Evolutionary conservation across 2,329 filamentous ascomycete species (phyloP).

Genomic region (Xenoacremonium recifei): DNA sequence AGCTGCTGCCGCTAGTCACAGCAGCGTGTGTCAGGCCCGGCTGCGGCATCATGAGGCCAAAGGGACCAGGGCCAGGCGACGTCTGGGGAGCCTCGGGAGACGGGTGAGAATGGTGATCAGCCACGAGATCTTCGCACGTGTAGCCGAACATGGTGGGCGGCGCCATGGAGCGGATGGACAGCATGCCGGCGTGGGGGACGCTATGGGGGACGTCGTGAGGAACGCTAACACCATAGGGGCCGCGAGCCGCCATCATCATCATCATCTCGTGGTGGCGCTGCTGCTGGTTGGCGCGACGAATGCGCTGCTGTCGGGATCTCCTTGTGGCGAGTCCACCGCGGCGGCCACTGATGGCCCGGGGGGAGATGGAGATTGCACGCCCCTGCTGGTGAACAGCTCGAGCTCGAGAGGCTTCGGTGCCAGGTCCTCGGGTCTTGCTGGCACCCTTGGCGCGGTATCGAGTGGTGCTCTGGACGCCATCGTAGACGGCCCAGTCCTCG

Average conservation of each 20-base stretch:
- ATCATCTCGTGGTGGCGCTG: slow-evolving; percentile 21
- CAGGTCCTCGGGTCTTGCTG: slow-evolving; percentile 24
- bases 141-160: slow-evolving; percentile 22
- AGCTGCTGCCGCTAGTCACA: slow-evolving; percentile 3
- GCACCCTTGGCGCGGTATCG: slow-evolving; percentile 62
- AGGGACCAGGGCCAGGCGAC: slow-evolving; percentile 4
- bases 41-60: slow-evolving; percentile 19
- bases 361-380: slow-evolving; percentile 28
- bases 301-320: slow-evolving; percentile 24
- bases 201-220: no score
- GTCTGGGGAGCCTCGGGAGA: slow-evolving; percentile 16
- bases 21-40: slow-evolving; percentile 11
- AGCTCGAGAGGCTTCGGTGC: slow-evolving; percentile 12
- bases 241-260: no score
- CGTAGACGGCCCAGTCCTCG: slow-evolving; percentile 62
- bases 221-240: no score
- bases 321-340: slow-evolving; percentile 34
- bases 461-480: slow-evolving; percentile 84
- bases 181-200: slow-evolving; percentile 2
- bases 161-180: slow-evolving; percentile 11
- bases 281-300: slow-evolving; percentile 18
- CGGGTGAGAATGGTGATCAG: slow-evolving; percentile 18
- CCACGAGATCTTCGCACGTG: slow-evolving; percentile 18
- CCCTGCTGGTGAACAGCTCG: slow-evolving; percentile 16
- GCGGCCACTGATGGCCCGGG: slow-evolving; percentile 30